Base-by-base conservation (phyloP, 768 basidiomycete genomes). In the Imleria badia region DNA sequence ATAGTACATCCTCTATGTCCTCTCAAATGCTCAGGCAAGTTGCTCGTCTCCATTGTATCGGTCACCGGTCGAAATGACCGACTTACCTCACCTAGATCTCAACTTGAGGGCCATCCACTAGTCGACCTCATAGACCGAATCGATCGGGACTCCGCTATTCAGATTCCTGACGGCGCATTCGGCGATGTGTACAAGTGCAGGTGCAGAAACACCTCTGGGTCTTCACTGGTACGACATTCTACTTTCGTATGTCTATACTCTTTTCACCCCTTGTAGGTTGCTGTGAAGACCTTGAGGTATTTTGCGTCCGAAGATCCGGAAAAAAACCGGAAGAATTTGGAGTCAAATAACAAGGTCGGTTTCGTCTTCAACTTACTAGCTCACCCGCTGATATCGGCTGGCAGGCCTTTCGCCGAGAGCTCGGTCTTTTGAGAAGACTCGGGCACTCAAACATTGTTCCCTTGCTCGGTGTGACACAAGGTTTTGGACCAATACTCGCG, bases 171-270 rank as follows among this genome's bases (percentile, higher is more conserved):
- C 0, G 52, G 55, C 9, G 45, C 55, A 6, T 47, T 30, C n/a
- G 29, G 44, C 7, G 45, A 56, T 19, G 52, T 56, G 1, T 56
- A 36, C 55, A 56, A 43, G 33, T 56, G 55, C 33, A 40, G 17
- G 19, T 35, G 49, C 6, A 49, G 8, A 2, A 6, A 12, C 5
- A 7, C 17, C 4, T 20, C 33, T 10, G 55, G 45, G 26, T 23
- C 34, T 19, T 36, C 40, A 10, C 29, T 38, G 10, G 55, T 54
- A 36, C 9, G 40, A 22, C 15, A n/a, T 22, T 19, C 6, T 26
- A 10, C 20, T 15, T 15, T 39, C 26, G 6, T 19, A 14, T 4
- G 12, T 15, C 20, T 35, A 5, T 2, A 0, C n/a, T 26, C 5
- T 34, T 2, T 11, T 51, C 34, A 43, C 9, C n/a, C 2, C 10